A percentile compares a stretch with the other conserved stretches of the same genome.
Evolutionary conservation across 441 rosid species (phyloP).

Genomic region (Arabidopsis lyrata): DNA sequence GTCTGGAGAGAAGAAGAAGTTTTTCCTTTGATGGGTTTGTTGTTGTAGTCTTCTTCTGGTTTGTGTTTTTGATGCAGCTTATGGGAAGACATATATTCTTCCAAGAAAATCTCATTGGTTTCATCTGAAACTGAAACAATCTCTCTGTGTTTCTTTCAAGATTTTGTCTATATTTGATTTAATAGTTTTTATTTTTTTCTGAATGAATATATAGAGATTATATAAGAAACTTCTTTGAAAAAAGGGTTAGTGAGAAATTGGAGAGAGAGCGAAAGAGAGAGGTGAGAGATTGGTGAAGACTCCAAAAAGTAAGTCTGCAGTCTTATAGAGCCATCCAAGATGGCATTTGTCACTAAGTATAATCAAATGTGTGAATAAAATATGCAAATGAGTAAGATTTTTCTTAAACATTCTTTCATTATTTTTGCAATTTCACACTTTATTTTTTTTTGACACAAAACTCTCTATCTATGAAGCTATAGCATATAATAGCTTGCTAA

Average conservation of each 20-base stretch:
- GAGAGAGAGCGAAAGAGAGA: slow-evolving; percentile 34
- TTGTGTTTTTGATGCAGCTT: slow-evolving; percentile 46
- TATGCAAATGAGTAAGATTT: slow-evolving; percentile 16
- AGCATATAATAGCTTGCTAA: background rate
- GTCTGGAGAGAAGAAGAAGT: slow-evolving; percentile 37
- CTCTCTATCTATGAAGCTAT: background rate
- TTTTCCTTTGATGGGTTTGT: slow-evolving; percentile 41
- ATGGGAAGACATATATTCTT: slow-evolving; percentile 45
- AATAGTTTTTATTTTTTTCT: background rate
- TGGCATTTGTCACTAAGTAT: slow-evolving; percentile 21
- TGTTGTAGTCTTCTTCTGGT: slow-evolving; percentile 31
- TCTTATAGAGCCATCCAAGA: slow-evolving; percentile 37
- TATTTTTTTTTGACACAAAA: background rate
- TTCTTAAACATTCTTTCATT: background rate
- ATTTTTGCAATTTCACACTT: slow-evolving; percentile 6
- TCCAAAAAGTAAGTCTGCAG: slow-evolving; percentile 37
- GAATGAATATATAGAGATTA: slow-evolving; percentile 35
- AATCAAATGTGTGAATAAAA: slow-evolving; percentile 21
- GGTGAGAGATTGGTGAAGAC: slow-evolving; percentile 41
- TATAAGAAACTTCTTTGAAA: slow-evolving; percentile 44
- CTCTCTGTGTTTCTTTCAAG: slow-evolving; percentile 24
- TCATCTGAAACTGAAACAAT: slow-evolving; percentile 26
- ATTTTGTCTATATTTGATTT: slow-evolving; percentile 25
- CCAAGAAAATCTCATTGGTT: slow-evolving; percentile 45
- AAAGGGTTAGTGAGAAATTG: slow-evolving; percentile 26